Conservation (phyloP, 768 basidiomycete genomes). For the Russula griseocarnosa region DNA sequence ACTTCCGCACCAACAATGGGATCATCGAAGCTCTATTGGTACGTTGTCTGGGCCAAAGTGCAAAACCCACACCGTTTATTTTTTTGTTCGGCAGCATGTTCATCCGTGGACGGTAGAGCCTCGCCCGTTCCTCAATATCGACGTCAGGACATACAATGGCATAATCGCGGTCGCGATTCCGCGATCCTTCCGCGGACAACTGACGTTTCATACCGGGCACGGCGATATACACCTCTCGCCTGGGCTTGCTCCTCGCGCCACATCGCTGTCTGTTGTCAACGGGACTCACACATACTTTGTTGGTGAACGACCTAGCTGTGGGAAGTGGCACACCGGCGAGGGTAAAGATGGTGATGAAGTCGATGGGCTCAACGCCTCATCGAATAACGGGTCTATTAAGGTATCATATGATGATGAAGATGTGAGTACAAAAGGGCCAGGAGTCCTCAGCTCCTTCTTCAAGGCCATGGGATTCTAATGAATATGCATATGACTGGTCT, state of each 20-base stretch:
- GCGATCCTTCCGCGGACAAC: slow-evolving; percentile 26
- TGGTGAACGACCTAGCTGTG: slow-evolving; percentile 19
- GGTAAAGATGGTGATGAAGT: slow-evolving; percentile 20
- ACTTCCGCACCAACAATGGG: slow-evolving; percentile 11
- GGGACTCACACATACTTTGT: slow-evolving; percentile 23
- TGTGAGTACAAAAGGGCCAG: not conserved
- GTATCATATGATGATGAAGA: slow-evolving; percentile 23
- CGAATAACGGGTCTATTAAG: slow-evolving; percentile 22
- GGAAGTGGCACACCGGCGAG: slow-evolving; percentile 17
- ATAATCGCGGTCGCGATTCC: slow-evolving; percentile 12
- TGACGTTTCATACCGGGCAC: slow-evolving; percentile 18
- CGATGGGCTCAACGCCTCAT: slow-evolving; percentile 7
- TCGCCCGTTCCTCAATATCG: slow-evolving; percentile 23
- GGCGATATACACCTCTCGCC: slow-evolving; percentile 19
- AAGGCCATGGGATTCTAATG: slow-evolving; percentile 18
- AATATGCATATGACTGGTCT: slow-evolving; percentile 47
- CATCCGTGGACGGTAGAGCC: slow-evolving; percentile 17
- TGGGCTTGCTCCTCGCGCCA: slow-evolving; percentile 1
- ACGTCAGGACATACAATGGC: slow-evolving; percentile 12
- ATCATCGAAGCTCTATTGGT: slow-evolving; percentile 13
- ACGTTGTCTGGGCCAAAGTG: not conserved
- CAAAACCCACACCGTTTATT: not conserved
- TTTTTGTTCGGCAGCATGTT: slow-evolving; percentile 6
- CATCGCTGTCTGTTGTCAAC: slow-evolving; percentile 12
- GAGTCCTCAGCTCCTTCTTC: slow-evolving; percentile 14